Evolutionary conservation across 1,139 yeast species (phyloP), one percentile per base, ranked within the genome.

Genomic region (Tardiomyces digboiensis): DNA sequence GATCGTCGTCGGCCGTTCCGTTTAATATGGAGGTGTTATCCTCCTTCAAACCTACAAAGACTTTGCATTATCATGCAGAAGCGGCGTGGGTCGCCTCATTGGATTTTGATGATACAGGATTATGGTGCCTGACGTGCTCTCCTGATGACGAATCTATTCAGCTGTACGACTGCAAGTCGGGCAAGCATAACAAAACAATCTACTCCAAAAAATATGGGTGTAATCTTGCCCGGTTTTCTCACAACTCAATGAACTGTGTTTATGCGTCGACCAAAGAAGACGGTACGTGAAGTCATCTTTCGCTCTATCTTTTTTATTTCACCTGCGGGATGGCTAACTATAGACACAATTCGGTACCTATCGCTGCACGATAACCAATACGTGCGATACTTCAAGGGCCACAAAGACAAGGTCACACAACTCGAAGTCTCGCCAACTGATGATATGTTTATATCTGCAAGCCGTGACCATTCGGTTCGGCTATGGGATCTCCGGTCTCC

Each of bases 181-280:
- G 97, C 1, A 70, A 74, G 46, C 64, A 58, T 44, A 53, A 50
- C 26, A 56, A 59, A 44, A 79, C 87, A 6, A 74, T 86, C 5
- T 82, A 78, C 51, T 82, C 94, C 20, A 91, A 87, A 64, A 91
- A 91, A 59, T 91, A 91, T 55, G 98, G 99, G 0, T 87, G 89
- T 46, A 88, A 86, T 57, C 65, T 86, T 38, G 97, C 96, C 2
- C 71, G 80, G 41, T 91, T 91, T 61, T 81, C 96, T 1, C 95
- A 87, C 56, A 73, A 75, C 40, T 82, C 79, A 39, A 72, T 78
- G 46, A 79, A 82, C 52, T 82, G 93, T 56, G 68, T 91, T 3
- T 87, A 85, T 58, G 89, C 95, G 1, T 83, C 96, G 3, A 86
- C 97, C 0, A 75, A 80, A 57, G 78, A 85, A 51, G 80, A 89